Evolutionary conservation across 352 stramenopile genomes (phyloP).

Genomic region (Globisporangium apiculatum): DNA sequence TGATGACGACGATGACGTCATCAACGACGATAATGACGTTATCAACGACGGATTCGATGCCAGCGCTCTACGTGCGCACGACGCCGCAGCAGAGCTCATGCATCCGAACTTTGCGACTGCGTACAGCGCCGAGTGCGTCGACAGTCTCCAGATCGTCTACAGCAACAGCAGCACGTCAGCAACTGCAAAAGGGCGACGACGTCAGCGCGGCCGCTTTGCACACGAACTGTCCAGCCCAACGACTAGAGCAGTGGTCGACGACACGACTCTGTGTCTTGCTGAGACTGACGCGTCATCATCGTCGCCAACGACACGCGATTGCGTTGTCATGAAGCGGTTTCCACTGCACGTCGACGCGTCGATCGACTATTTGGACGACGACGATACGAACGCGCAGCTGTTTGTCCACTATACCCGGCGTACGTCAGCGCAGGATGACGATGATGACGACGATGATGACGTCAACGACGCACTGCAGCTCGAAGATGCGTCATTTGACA

Average conservation of each 20-base stretch:
- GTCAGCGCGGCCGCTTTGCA: slow-evolving; percentile 1
- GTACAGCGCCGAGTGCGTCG: slow-evolving; percentile 74
- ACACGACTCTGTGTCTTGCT: too few species aligned
- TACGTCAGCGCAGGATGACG: slow-evolving; percentile 6
- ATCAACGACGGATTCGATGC: slow-evolving; percentile 12
- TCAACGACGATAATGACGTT: slow-evolving; percentile 4
- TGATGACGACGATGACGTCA: slow-evolving; percentile 8
- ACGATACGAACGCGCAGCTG: background rate
- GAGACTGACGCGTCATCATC: too few species aligned
- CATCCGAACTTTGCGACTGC: slow-evolving; percentile 75
- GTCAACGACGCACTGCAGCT: slow-evolving; percentile 15
- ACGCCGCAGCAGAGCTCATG: slow-evolving; percentile 59
- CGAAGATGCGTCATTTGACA: slow-evolving; percentile 8
- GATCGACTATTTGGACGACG: slow-evolving; percentile 5
- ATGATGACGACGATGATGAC: slow-evolving; percentile 6
- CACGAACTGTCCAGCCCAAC: too few species aligned
- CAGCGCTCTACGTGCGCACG: slow-evolving; percentile 9
- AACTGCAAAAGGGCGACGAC: slow-evolving; percentile 16
- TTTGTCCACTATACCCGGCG: too few species aligned
- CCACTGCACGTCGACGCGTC: slow-evolving; percentile 7
- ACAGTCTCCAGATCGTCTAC: slow-evolving; percentile 73
- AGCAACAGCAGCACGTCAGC: slow-evolving; percentile 28
- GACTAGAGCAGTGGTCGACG: too few species aligned
- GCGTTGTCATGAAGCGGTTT: slow-evolving; percentile 10
- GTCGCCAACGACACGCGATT: background rate